Base-by-base conservation (phyloP, 2,329 filamentous ascomycete genomes). In the Paracoccidioides lutzii region DNA sequence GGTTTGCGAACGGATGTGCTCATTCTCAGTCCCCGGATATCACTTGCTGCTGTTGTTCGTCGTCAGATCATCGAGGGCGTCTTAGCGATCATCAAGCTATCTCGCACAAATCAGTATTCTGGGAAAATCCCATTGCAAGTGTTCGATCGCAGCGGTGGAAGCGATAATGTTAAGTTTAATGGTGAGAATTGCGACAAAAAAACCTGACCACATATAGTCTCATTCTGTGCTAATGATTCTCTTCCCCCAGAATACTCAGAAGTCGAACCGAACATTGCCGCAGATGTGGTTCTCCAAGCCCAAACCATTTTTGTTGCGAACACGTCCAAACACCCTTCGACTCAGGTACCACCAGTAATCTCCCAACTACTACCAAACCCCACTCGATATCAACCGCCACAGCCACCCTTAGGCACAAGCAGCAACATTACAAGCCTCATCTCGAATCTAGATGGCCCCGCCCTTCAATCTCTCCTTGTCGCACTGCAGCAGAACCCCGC, bases 11-110 rank as follows among this genome's bases (percentile, higher is more conserved):
- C 85, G 12, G 87, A 94, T 63, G 83, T 90, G 22, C 84, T 95
- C 71, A 85, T 87, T 62, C 76, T 96, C 48, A 85, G 84, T 55
- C 83, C 88, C 35, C 82, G 87, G 28, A 81, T 94, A 48, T 81
- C 87, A 15, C 83, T 90, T 59, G 81, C 85, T 40, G 81, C 85
- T 4, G 83, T 95, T n/a, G 81, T 96, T 53, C 84, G 88, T 61
- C 80, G 87, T 53, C 89, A 95, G 67, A 87, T 94, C 41, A 75
- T 90, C 9, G 90, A 97, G 69, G 91, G 93, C 15, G 91, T 96
- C 1, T 80, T 88, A 53, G 91, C 87, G 7, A 87, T 96, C 12
- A 83, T 88, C 4, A 85, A 89, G 63, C 78, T 97, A 12, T 83
- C 87, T 58, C 76, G 82, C 52, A 76, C 78, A 48, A 81, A 88